Base-by-base conservation (phyloP, 208 protist species). In the Trypanosoma scelopori region DNA sequence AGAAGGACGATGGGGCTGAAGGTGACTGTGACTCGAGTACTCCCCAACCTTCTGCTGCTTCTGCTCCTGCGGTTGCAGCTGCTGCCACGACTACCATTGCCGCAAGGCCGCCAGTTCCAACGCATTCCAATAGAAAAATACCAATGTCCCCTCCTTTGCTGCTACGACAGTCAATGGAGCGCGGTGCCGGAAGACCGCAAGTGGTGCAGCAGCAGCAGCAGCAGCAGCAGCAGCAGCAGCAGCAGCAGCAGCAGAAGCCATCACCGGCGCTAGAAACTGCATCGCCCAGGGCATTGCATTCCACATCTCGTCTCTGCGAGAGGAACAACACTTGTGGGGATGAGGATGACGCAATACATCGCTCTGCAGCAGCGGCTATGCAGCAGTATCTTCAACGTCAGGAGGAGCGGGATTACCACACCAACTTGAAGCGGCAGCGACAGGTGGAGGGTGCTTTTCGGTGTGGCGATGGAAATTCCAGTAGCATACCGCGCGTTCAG, bases 361-460 rank as follows among this genome's bases (percentile, higher is more conserved):
- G 45, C 16, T 30, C 57, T 27, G 48, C 68, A 41, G 3, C 61
- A 20, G 42, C 57, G 1, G 68, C 68, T 16, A 48, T 73, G 43
- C 52, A 66, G 20, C 50, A 67, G 25, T 73, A 53, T 55, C 23
- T 62, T 32, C 37, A 73, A 28, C 58, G 68, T 9, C 49, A 45
- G 20, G 52, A 65, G 13, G 35, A 67, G 6, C 49, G 52, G 13
- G 45, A 35, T 16, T 22, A 73, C 30, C 15, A 51, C 0, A 45
- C 18, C 37, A 32, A 22, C 22, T 42, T 55, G 30, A 23, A 22
- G 28, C 28, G n/a, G n/a, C 12, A 55, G 16, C 63, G 52, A 6
- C 49, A 55, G 50, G 5, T 28, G 4, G 42, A 22, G 4, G 42
- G 11, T 37, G 23, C 6, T 30, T n/a, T n/a, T 3, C 45, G 20